Conservation (phyloP, 345 rosid genomes). For the Eucalyptus cladocalyx region DNA sequence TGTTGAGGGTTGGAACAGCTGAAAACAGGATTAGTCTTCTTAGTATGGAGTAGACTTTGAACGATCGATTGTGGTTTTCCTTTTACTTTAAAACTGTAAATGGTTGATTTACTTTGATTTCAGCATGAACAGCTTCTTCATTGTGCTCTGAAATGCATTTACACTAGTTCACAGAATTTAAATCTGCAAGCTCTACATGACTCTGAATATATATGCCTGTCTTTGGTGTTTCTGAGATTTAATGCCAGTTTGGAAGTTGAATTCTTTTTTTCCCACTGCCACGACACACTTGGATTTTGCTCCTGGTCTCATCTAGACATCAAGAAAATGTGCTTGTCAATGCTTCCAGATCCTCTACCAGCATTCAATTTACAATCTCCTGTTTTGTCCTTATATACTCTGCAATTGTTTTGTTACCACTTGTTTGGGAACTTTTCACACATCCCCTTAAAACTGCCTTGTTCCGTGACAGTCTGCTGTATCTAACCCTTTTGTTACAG, state of each 20-base stretch:
- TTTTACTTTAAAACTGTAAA: not conserved
- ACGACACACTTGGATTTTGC: not conserved
- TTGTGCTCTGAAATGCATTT: not conserved
- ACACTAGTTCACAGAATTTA: not conserved
- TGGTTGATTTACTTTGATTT: not conserved
- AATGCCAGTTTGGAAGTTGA: not conserved
- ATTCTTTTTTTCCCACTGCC: not conserved
- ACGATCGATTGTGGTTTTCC: not conserved
- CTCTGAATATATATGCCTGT: not conserved
- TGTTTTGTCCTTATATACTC: not conserved
- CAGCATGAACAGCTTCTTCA: not conserved
- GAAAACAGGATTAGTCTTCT: not conserved
- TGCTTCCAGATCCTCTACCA: not conserved
- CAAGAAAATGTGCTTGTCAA: not conserved
- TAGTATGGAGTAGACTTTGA: not conserved
- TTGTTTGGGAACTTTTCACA: not conserved
- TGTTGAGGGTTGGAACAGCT: not conserved
- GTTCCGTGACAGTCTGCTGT: not conserved
- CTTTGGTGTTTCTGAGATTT: not conserved
- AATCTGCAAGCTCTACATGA: not conserved
- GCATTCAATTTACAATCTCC: not conserved
- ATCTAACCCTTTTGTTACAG: conserved; percentile 41
- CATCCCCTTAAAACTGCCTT: not conserved
- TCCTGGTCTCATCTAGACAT: not conserved
- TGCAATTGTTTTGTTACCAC: not conserved